Evolutionary conservation across 2,329 filamentous ascomycete genomes (phyloP), one percentile per base, ranked within the genome.

Genomic region (Ascosphaera aggregata): DNA sequence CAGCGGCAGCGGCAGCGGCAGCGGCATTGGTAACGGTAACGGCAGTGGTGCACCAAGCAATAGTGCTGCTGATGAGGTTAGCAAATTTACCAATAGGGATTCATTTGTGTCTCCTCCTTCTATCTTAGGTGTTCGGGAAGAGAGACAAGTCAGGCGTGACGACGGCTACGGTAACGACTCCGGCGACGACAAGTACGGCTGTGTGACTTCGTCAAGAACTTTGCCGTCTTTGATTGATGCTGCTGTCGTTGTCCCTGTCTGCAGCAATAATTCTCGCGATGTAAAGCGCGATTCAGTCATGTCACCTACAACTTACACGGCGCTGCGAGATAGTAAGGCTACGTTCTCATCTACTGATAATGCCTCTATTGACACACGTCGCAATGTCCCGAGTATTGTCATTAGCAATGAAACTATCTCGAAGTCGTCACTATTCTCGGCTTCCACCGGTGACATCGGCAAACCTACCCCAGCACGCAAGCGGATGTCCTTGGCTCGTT

Each of bases 261-360:
- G 9, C 15, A 9, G 30, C 13, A 7, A 4, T n/a, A 32, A n/a
- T n/a, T n/a, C 11, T 9, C 30, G 30, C 30, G 30, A 32, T n/a
- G 13, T 32, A n/a, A 32, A 32, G 30, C 30, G 30, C 30, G 30
- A 32, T n/a, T 32, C 30, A 7, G 30, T 32, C 30, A 32, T 32
- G 30, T 32, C 30, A n/a, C 30, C 30, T 13, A 32, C 30, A 32
- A 32, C 31, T 38, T 36, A 30, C 34, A 43, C 8, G 15, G 15
- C 13, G 30, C 22, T 4, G 2, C 34, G 27, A 15, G 24, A 17
- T 4, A 32, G 30, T n/a, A 32, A n/a, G 11, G 13, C 30, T n/a
- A 32, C 30, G 4, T 32, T 32, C 30, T 32, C 30, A 4, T 32
- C 30, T 4, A 32, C 13, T 32, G 30, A 32, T 32, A 32, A n/a